A percentile compares a stretch with the other conserved stretches of the same genome.
Conservation (phyloP, 768 basidiomycete genomes). For the Calvatia gigantea region DNA sequence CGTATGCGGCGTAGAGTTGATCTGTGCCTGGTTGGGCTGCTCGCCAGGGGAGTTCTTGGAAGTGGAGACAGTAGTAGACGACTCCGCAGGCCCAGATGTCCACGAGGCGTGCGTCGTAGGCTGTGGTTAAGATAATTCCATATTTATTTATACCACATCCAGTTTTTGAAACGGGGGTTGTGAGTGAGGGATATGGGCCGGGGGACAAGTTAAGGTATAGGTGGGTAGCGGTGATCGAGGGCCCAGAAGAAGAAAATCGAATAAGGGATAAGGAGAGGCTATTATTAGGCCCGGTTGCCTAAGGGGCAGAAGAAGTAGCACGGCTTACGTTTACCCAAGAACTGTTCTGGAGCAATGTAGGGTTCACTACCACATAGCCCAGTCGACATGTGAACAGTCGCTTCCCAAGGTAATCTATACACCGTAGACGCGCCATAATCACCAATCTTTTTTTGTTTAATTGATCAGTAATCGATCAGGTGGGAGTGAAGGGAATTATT, state of each 20-base stretch:
- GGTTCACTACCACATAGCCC: conserved; percentile 97
- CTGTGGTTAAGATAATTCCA: no score
- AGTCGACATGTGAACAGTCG: conserved; percentile 94
- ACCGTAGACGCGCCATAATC: conserved; percentile 99
- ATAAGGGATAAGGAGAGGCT: conserved; percentile 22
- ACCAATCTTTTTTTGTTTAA: conserved; percentile 64
- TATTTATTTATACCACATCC: no score
- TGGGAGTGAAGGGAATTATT: no score
- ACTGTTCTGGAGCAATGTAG: conserved; percentile 98
- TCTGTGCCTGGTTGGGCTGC: conserved; percentile 79
- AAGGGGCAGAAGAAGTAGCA: conserved; percentile 23
- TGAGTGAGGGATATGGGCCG: no score
- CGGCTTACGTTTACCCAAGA: conserved; percentile 90
- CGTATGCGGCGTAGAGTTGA: conserved; percentile 77
- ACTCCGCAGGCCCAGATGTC: conserved; percentile 98
- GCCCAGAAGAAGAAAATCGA: conserved; percentile 13
- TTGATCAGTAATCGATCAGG: not conserved
- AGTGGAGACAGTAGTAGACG: conserved; percentile 98
- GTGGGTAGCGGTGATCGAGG: not conserved
- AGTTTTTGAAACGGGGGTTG: no score
- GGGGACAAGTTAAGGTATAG: conserved; percentile 9
- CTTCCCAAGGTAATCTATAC: conserved; percentile 97
- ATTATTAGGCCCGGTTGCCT: conserved; percentile 33
- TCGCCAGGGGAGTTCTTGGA: conserved; percentile 97
- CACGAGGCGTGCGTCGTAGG: conserved; percentile 95